Evolutionary conservation across 1,139 yeast genomes (phyloP), one percentile per base, ranked within the genome.

Genomic region (Ogataea hybrid): DNA sequence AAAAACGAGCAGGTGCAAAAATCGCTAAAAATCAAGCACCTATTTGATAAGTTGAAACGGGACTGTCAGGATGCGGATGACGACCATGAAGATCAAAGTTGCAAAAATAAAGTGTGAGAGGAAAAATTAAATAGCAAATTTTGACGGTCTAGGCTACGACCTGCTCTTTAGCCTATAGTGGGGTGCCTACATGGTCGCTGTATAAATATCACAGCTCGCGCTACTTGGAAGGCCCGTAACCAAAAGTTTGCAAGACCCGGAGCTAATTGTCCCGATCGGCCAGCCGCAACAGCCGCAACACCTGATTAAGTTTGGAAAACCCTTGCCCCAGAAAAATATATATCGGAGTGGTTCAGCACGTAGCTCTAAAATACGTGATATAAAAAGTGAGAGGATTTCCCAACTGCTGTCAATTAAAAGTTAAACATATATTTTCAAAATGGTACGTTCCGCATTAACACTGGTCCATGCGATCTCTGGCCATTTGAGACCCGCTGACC

Each of bases 1-100:
- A 69, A 73, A 27, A 63, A 62, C 43, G 46, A 64, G 62, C 51
- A 63, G 34, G 50, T 70, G 35, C 53, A 53, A 25, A 74, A 73
- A 52, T 73, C 73, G 47, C 58, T 56, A 34, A 54, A 57, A 41
- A 63, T 73, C 18, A 64, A 66, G 48, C 63, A 64, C 22, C 65
- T 68, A 21, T 73, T 37, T 27, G 56, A 51, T 30, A 39, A 33
- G 31, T 25, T 39, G 25, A 28, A 33, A 11, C 33, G 25, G 7
- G 37, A 28, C 20, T 30, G 29, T 14, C 43, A 41, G 28, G 46
- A 42, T 37, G 46, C 48, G n/a, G 54, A 48, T 17, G 52, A 50
- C 28, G 50, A 48, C 32, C 52, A 49, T 35, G 50, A 46, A 16
- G 52, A 49, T 37, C 43, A 18, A 9, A 15, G 37, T 18, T 43